Evolutionary conservation across 306 rosid species (phyloP).

Genomic region (Vigna trinervia): DNA sequence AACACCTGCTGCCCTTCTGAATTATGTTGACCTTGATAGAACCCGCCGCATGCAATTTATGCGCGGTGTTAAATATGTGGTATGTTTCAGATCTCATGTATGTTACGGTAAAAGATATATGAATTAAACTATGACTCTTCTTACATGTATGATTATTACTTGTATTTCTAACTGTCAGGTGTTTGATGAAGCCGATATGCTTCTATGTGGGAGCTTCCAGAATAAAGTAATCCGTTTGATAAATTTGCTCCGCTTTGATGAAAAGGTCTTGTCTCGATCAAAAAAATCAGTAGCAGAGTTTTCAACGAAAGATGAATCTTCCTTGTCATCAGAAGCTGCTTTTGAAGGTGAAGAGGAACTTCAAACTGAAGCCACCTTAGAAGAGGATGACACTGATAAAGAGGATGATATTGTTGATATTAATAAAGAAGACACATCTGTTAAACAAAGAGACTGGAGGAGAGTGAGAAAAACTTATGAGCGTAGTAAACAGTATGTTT

Average conservation of each 20-base stretch:
- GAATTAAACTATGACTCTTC: neutral
- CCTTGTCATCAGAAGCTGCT: constrained; percentile 48
- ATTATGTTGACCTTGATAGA: constrained; percentile 71
- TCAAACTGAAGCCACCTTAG: constrained; percentile 53
- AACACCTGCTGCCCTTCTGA: constrained; percentile 94
- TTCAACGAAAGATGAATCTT: constrained; percentile 53
- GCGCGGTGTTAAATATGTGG: constrained; percentile 87
- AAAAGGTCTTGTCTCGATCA: constrained; percentile 70
- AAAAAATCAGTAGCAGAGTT: constrained; percentile 53
- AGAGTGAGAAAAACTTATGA: constrained; percentile 77
- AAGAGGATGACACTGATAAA: constrained; percentile 57
- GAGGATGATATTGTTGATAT: constrained; percentile 49
- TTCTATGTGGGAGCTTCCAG: constrained; percentile 91
- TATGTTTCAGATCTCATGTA: constrained; percentile 46
- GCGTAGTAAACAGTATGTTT: constrained; percentile 90
- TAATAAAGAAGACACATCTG: constrained; percentile 50
- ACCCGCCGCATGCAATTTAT: constrained; percentile 64
- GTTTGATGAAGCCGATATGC: constrained; percentile 99
- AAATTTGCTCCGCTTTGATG: constrained; percentile 84
- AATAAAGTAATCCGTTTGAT: constrained; percentile 91
- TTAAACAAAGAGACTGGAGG: constrained; percentile 69
- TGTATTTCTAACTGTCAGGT: constrained; percentile 60
- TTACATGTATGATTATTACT: constrained; percentile 17
- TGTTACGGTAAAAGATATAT: neutral
- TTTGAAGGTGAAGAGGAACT: constrained; percentile 61